Evolutionary conservation across 1,284 basidiomycete species (phyloP), one percentile per base, ranked within the genome.

Genomic region (Vanrija sp.): DNA sequence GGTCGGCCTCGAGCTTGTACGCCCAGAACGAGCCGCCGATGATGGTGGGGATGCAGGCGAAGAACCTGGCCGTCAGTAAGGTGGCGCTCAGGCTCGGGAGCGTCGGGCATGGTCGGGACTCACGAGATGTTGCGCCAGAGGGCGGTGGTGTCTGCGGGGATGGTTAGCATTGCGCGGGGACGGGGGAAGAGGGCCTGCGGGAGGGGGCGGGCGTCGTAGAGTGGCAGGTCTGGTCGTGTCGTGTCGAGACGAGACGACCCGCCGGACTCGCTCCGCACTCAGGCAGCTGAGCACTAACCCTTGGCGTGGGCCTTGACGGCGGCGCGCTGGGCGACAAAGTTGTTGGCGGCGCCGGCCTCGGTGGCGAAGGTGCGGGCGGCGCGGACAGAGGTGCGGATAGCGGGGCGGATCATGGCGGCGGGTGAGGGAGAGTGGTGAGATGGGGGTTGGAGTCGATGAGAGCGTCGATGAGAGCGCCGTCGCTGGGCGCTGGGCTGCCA

Each of bases 61-160:
- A 75, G 62, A 67, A 70, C 45, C 67, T 70, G 51, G n/a, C 25
- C 22, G 42, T n/a, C 22, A 18, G 14, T 45, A 24, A n/a, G 27
- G 18, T 31, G 44, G 24, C 44, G 20, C 15, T 19, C 45, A 37
- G 22, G 4, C 12, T 37, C 16, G 31, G 45, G 48, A 19, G 37
- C 15, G 25, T 25, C 22, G 31, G 22, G 24, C 16, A 20, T 18
- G 48, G n/a, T 19, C 19, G 12, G 24, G 38, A 55, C 61, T 57
- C 42, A 66, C 59, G 62, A 64, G 66, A 73, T 66, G 56, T 68
- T 69, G 48, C 65, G 59, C 71, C 71, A 73, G 43, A 74, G 62
- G 47, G 66, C 66, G 59, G 72, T 72, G 62, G 72, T 72, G 45
- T 65, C 71, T 73, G 50, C 35, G 20, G 7, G 12, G 24, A 22